Evolutionary conservation across 1,284 basidiomycete genomes (phyloP).

Genomic region (Mycena sp.): DNA sequence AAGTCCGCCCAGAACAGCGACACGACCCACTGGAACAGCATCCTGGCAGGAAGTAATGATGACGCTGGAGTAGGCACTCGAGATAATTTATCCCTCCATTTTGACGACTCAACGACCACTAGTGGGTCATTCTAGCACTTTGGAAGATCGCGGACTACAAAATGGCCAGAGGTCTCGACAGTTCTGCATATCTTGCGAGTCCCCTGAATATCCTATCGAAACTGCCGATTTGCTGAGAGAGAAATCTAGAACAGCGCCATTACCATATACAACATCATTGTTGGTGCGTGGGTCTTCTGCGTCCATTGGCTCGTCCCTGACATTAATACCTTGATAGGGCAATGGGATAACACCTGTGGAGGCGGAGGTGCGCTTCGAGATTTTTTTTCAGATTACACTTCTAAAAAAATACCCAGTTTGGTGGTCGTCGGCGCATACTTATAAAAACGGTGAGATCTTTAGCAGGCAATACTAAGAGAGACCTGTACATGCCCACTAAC

Average conservation of each 20-base stretch:
- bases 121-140: slow-evolving; percentile 63
- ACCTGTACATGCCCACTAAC: background rate
- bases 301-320: background rate
- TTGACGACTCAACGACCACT: background rate
- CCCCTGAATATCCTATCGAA: background rate
- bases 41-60: slow-evolving; percentile 21
- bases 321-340: slow-evolving; percentile 13
- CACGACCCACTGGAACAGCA: slow-evolving; percentile 15
- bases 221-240: background rate
- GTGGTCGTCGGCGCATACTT: slow-evolving; percentile 62
- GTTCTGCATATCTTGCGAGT: slow-evolving; percentile 49
- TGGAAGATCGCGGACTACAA: slow-evolving; percentile 67
- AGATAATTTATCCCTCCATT: background rate
- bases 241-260: slow-evolving; percentile 49
- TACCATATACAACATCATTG: slow-evolving; percentile 58
- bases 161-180: slow-evolving; percentile 44
- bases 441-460: slow-evolving; percentile 52
- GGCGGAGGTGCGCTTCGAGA: slow-evolving; percentile 47
- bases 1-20: slow-evolving; percentile 12
- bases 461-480: background rate
- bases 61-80: background rate
- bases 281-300: slow-evolving; percentile 27
- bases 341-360: slow-evolving; percentile 57
- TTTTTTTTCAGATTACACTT: slow-evolving; percentile 1
- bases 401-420: slow-evolving; percentile 49